Evolutionary conservation across 1,284 basidiomycete genomes (phyloP), one percentile per base, ranked within the genome.

Genomic region (Phlebopus sp.): DNA sequence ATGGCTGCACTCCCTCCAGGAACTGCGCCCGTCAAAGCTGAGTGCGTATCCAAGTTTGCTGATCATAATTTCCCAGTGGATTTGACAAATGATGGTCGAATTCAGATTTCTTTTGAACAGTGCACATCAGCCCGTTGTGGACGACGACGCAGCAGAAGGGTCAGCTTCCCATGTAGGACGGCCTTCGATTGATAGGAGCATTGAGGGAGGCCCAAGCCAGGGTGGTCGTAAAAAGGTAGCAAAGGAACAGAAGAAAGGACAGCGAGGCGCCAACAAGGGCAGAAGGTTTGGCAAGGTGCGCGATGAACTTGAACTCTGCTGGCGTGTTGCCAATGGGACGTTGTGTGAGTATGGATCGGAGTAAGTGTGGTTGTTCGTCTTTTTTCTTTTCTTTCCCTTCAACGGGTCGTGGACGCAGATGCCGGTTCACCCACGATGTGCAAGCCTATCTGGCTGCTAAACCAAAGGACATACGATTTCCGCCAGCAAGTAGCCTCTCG

Each of bases 341-440:
- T 57, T 72, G 6, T 92, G 90, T 60, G 81, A 86, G 51, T 77
- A 79, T 55, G 84, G 82, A 14, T 62, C 73, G 47, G 73, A 78
- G 84, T 87, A 57, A 55, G 81, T 75, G 2, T 44, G 27, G 4
- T 11, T 29, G 10, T 23, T 25, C 41, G 25, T 36, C 4, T 18
- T 17, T 44, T 19, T 30, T 44, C 17, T 17, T 44, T 19, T 30
- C 44, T 15, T 17, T 1, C 27, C 17, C 14, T 5, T 34, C 32
- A 14, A 25, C 42, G 37, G 23, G 8, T 23, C 17, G 8, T 15
- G 5, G 10, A 18, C 19, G 6, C 53, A 90, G 86, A 48, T 97
- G 95, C 62, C 81, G 84, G 30, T 89, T 82, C 61, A 85, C 81
- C 3, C 96, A 98, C 65, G 86, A 92, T 58, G 73, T 95, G 51